phyloP scores from a whole-genome alignment of 768 basidiomycete genomes.

The Hortiboletus campestris region DNA sequence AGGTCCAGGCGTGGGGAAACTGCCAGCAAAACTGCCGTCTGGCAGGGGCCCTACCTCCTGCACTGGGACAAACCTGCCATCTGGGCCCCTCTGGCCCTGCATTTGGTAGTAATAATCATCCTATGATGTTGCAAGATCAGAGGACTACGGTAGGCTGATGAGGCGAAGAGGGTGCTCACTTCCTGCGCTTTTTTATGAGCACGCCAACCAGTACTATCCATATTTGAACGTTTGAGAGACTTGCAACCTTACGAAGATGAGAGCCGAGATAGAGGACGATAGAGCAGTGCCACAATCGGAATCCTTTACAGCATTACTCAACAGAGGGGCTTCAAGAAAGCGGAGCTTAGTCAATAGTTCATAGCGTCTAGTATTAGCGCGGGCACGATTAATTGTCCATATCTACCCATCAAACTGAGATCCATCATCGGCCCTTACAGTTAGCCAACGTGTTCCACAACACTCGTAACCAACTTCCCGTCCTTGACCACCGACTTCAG shows the following conservation, averaged over 20 bases:
- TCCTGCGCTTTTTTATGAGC: conserved; percentile 61
- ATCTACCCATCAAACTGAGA: not conserved
- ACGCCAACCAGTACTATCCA: conserved; percentile 81
- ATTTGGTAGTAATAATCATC: conserved; percentile 28
- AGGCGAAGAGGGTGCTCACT: conserved; percentile 32
- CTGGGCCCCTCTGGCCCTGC: conserved; percentile 40
- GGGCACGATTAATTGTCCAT: not conserved
- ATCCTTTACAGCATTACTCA: not conserved
- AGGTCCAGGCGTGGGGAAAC: conserved; percentile 43
- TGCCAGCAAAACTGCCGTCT: conserved; percentile 56
- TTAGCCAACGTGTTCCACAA: conserved; percentile 83
- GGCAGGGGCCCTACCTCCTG: conserved; percentile 61
- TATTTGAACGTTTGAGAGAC: conserved; percentile 23
- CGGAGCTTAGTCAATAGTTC: too few species aligned
- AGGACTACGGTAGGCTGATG: not conserved
- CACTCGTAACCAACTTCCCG: conserved; percentile 83
- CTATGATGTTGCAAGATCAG: conserved; percentile 26
- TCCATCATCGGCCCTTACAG: not conserved
- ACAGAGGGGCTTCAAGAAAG: too few species aligned
- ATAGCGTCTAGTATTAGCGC: not conserved
- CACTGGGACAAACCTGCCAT: conserved; percentile 52
- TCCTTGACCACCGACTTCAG: conserved; percentile 76
- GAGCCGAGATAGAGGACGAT: not conserved
- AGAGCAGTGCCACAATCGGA: not conserved
- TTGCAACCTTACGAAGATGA: not conserved